Evolutionary conservation across 2,329 filamentous ascomycete genomes (phyloP).

Genomic region (Trichoderma polysporum): DNA sequence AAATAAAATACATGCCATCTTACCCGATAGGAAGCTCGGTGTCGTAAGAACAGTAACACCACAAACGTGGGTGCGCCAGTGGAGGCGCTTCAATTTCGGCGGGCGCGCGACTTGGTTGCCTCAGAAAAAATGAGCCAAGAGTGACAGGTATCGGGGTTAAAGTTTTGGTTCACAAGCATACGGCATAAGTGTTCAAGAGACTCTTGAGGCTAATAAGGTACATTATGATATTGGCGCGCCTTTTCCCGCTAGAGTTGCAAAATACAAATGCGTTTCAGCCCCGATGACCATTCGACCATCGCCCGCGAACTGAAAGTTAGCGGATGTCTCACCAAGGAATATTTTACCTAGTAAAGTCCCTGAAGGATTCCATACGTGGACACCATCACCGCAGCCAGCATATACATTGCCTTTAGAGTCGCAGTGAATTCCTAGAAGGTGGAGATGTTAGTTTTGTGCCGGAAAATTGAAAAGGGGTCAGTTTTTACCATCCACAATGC

Average conservation of each 20-base stretch:
- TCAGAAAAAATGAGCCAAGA: too few species aligned
- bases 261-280: constrained; percentile 18
- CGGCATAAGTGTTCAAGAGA: background rate
- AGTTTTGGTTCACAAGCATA: too few species aligned
- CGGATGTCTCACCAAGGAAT: constrained; percentile 41
- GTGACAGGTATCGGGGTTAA: too few species aligned
- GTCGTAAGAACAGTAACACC: too few species aligned
- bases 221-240: constrained; percentile 17
- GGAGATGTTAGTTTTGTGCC: constrained; percentile 46
- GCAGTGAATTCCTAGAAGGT: constrained; percentile 46
- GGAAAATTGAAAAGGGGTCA: background rate
- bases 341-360: constrained; percentile 49
- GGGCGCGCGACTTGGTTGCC: too few species aligned
- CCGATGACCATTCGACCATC: constrained; percentile 44
- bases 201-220: background rate
- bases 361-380: constrained; percentile 48
- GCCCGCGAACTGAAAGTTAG: constrained; percentile 50
- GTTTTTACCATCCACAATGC: constrained; percentile 18
- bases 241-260: constrained; percentile 7
- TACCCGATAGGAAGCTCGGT: too few species aligned
- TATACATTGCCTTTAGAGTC: constrained; percentile 50
- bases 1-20: too few species aligned
- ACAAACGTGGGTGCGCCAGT: too few species aligned
- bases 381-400: constrained; percentile 48
- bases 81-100: too few species aligned